Percentiles rank a stretch among this genome's conserved stretches.
phyloP scores from a whole-genome alignment of 2,329 filamentous ascomycete species.

The Meredithiella fracta region DNA sequence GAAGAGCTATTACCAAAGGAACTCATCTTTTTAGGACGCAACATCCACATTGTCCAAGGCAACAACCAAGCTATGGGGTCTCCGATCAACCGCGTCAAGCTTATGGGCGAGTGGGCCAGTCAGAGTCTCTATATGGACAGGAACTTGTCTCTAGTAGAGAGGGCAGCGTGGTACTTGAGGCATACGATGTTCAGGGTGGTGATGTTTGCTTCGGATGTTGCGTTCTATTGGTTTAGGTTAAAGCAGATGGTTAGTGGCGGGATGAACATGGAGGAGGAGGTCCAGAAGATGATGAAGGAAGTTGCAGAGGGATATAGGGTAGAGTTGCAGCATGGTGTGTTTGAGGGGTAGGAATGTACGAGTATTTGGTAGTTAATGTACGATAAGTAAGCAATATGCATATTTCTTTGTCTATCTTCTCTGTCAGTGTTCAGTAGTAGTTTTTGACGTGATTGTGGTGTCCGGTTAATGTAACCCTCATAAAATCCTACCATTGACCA shows the following conservation, averaged over 20 bases:
- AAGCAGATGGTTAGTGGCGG: constrained; percentile 62
- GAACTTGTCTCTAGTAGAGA: constrained; percentile 43
- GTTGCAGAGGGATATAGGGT: constrained; percentile 87
- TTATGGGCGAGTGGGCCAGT: constrained; percentile 81
- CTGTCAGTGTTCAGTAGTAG: too few relatives aligned
- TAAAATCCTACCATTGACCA: too few relatives aligned
- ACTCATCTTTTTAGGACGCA: constrained; percentile 80
- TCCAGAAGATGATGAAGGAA: constrained; percentile 71
- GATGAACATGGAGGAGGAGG: constrained; percentile 82
- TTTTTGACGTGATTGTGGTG: too few relatives aligned
- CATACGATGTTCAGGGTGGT: constrained; percentile 74
- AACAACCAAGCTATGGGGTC: constrained; percentile 85
- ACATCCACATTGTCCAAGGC: constrained; percentile 81
- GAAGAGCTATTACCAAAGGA: constrained; percentile 82
- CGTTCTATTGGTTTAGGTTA: constrained; percentile 68
- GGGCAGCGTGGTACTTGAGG: constrained; percentile 52
- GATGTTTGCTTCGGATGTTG: constrained; percentile 57
- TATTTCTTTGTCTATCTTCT: too few relatives aligned
- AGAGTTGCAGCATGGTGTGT: constrained; percentile 74
- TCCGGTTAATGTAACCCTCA: too few relatives aligned
- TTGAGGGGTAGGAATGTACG: constrained; percentile 48
- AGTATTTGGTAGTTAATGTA: background rate
- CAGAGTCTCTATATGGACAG: constrained; percentile 63
- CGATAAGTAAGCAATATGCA: background rate
- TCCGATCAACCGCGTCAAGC: constrained; percentile 84